These are phyloP conservation scores for Paracoccidioides lutzii DNA, from an alignment of 2,329 filamentous ascomycete genomes.

Conservation along the genomic window DNA sequence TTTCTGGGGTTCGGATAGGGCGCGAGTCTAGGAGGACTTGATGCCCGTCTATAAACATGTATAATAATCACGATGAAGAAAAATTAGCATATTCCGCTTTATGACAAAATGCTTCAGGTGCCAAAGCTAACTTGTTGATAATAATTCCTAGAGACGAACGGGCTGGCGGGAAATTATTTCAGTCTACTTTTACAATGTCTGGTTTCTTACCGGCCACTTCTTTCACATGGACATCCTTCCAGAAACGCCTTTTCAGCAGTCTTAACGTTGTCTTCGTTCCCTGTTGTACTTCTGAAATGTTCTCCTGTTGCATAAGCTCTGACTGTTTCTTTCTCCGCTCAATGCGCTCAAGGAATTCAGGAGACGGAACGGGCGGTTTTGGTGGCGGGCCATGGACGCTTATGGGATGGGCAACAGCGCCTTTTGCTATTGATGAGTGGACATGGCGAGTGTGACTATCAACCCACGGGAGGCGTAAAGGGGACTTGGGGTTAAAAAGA, in stretches of 20 bases:
- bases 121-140: too few species aligned
- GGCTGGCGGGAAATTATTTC: neutral
- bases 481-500: neutral
- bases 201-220: constrained; percentile 47
- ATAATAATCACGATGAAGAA: neutral
- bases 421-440: constrained; percentile 24
- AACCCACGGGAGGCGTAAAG: neutral
- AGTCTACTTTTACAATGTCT: neutral
- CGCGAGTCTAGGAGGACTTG: constrained; percentile 64
- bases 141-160: too few species aligned
- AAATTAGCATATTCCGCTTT: neutral
- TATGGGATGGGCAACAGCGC: constrained; percentile 44
- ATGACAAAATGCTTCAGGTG: too few species aligned
- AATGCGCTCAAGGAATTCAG: constrained; percentile 36
- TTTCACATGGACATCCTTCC: constrained; percentile 67
- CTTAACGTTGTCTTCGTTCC: constrained; percentile 24
- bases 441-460: constrained; percentile 17
- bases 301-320: constrained; percentile 35
- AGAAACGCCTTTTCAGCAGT: constrained; percentile 62
- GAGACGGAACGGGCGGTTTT: constrained; percentile 39
- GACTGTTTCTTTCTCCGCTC: constrained; percentile 39
- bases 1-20: constrained; percentile 61
- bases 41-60: constrained; percentile 32
- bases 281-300: constrained; percentile 30
- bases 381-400: constrained; percentile 49